Conservation (phyloP, 495 filamentous ascomycete species). For the Aspergillus ostianus region DNA sequence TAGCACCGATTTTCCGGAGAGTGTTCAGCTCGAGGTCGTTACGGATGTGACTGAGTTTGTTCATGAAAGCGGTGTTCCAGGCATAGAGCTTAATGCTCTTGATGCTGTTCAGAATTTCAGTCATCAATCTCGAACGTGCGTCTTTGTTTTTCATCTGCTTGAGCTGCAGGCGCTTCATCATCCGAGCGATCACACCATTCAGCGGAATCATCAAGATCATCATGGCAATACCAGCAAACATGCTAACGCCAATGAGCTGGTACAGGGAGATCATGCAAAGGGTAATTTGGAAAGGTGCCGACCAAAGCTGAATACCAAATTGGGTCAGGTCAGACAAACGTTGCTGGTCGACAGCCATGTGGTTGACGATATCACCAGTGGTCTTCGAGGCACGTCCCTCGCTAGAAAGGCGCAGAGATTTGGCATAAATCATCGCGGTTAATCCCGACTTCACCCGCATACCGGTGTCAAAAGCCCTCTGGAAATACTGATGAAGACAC, state of each 20-base stretch:
- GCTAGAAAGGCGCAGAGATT: slow-evolving; percentile 85
- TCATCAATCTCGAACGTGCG: slow-evolving; percentile 85
- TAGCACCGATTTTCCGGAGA: slow-evolving; percentile 90
- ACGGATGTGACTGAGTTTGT: slow-evolving; percentile 89
- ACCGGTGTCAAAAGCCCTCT: slow-evolving; percentile 87
- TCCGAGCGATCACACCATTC: slow-evolving; percentile 86
- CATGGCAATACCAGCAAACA: slow-evolving; percentile 93
- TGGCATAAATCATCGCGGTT: slow-evolving; percentile 88
- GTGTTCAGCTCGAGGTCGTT: slow-evolving; percentile 96
- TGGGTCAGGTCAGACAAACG: slow-evolving; percentile 92
- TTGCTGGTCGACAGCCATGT: slow-evolving; percentile 98
- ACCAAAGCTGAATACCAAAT: slow-evolving; percentile 92
- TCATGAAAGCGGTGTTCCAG: slow-evolving; percentile 96
- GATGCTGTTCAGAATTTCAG: slow-evolving; percentile 98
- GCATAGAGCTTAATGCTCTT: slow-evolving; percentile 99
- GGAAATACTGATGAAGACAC: slow-evolving; percentile 91
- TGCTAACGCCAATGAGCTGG: slow-evolving; percentile 85
- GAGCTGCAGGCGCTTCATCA: slow-evolving; percentile 95
- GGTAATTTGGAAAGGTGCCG: slow-evolving; percentile 92
- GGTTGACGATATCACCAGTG: slow-evolving; percentile 97
- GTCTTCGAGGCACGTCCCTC: slow-evolving; percentile 89
- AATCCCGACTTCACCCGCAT: slow-evolving; percentile 93
- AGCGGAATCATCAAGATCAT: slow-evolving; percentile 98
- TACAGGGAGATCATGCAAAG: slow-evolving; percentile 96
- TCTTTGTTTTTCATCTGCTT: slow-evolving; percentile 99